Percentiles rank a stretch among this genome's conserved stretches.
phyloP scores from a whole-genome alignment of 306 rosid genomes.

The Trifolium repens region DNA sequence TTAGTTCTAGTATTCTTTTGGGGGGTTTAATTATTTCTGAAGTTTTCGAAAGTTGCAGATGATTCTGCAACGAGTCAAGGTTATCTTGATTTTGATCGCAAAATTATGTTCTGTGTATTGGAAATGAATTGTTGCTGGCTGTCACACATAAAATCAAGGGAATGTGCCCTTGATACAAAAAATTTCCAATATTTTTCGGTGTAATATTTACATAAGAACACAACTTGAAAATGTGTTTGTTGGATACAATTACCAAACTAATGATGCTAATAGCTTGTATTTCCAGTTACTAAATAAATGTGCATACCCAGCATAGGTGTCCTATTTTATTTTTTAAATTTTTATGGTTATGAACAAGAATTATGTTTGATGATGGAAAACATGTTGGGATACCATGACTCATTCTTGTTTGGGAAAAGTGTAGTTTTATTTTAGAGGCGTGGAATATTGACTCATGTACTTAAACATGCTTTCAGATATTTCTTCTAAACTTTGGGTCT shows the following conservation, averaged over 20 bases:
- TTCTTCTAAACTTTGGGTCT: too few species aligned
- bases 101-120: slow-evolving; percentile 30
- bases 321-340: not conserved
- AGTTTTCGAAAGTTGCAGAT: slow-evolving; percentile 42
- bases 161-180: slow-evolving; percentile 38
- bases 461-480: too few species aligned
- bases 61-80: slow-evolving; percentile 43
- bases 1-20: slow-evolving; percentile 10
- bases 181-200: slow-evolving; percentile 35
- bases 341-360: too few species aligned
- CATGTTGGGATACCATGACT: too few species aligned
- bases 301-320: not conserved
- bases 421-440: too few species aligned
- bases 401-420: too few species aligned
- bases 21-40: slow-evolving; percentile 26
- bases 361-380: too few species aligned
- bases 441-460: too few species aligned
- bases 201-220: slow-evolving; percentile 29
- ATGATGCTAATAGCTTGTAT: slow-evolving; percentile 26
- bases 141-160: slow-evolving; percentile 44
- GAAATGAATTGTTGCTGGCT: slow-evolving; percentile 38
- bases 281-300: not conserved
- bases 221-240: slow-evolving; percentile 30
- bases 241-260: slow-evolving; percentile 30
- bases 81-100: slow-evolving; percentile 47